Percentiles rank a stretch among this genome's conserved stretches.
phyloP scores from a whole-genome alignment of 257 asterid species.

The Echites panduratus region DNA sequence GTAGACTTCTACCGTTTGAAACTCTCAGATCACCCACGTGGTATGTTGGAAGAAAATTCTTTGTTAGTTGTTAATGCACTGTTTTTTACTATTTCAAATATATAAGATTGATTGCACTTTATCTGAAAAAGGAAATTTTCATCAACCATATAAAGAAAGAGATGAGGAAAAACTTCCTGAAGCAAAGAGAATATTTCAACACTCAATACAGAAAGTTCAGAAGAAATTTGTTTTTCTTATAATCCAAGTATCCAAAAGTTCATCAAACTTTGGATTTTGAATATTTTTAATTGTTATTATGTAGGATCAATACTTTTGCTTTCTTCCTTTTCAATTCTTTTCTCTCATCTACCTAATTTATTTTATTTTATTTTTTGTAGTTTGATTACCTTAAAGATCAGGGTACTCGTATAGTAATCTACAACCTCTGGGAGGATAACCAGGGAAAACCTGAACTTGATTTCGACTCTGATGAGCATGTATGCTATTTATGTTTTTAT shows the following conservation, averaged over 20 bases:
- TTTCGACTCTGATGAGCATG: constrained; percentile 53
- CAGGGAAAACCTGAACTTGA: constrained; percentile 59
- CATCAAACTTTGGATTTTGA: not conserved
- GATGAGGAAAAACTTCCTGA: not conserved
- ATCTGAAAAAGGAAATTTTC: not conserved
- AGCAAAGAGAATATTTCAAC: no score
- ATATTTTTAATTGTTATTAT: not conserved
- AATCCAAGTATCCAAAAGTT: not conserved
- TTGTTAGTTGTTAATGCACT: not conserved
- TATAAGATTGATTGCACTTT: not conserved
- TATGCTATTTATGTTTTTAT: constrained; percentile 17
- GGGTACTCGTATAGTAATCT: constrained; percentile 73
- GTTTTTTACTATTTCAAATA: not conserved
- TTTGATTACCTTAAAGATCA: constrained; percentile 46
- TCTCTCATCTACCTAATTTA: not conserved
- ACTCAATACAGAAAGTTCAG: no score
- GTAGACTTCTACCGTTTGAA: not conserved
- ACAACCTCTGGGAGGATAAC: constrained; percentile 87
- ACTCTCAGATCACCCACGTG: not conserved
- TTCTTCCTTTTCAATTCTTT: not conserved
- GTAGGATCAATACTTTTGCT: not conserved
- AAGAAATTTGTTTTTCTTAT: not conserved
- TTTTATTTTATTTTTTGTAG: constrained; percentile 22
- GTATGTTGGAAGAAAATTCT: not conserved
- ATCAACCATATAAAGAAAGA: not conserved